These are phyloP conservation scores for Astrocystis sublimbata DNA, from an alignment of 495 filamentous ascomycete species.

Conservation along the genomic window DNA sequence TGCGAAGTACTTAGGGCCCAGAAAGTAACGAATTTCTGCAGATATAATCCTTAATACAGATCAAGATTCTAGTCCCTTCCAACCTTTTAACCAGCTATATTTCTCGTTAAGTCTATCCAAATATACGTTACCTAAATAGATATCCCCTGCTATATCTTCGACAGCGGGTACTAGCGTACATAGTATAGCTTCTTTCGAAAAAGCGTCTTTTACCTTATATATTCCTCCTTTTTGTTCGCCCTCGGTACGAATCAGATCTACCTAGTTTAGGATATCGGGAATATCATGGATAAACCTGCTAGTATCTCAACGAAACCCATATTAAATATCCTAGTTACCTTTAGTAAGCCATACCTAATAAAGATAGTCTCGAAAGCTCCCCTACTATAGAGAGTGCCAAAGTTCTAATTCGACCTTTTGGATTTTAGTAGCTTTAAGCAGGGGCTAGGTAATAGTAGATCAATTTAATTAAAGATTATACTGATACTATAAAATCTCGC, in stretches of 20 bases:
- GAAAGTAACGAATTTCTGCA: too few relatives aligned
- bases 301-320: slow-evolving; percentile 1
- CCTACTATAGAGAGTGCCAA: slow-evolving; percentile 12
- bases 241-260: neutral
- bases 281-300: slow-evolving; percentile 4
- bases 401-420: slow-evolving; percentile 18
- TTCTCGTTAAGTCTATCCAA: slow-evolving; percentile 1
- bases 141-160: slow-evolving; percentile 6
- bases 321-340: slow-evolving; percentile 1
- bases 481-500: neutral
- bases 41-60: too few relatives aligned
- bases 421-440: neutral
- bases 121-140: neutral
- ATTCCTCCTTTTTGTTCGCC: neutral
- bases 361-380: slow-evolving; percentile 1
- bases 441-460: slow-evolving; percentile 10
- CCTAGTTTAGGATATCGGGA: neutral
- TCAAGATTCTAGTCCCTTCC: slow-evolving; percentile 9
- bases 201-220: neutral
- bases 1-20: too few relatives aligned
- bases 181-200: slow-evolving; percentile 16
- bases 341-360: neutral
- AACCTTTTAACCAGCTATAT: slow-evolving; percentile 3
- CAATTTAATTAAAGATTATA: neutral
- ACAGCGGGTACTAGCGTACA: neutral